Conservation (phyloP, 768 basidiomycete genomes). For the Leccinum pellstonianum region DNA sequence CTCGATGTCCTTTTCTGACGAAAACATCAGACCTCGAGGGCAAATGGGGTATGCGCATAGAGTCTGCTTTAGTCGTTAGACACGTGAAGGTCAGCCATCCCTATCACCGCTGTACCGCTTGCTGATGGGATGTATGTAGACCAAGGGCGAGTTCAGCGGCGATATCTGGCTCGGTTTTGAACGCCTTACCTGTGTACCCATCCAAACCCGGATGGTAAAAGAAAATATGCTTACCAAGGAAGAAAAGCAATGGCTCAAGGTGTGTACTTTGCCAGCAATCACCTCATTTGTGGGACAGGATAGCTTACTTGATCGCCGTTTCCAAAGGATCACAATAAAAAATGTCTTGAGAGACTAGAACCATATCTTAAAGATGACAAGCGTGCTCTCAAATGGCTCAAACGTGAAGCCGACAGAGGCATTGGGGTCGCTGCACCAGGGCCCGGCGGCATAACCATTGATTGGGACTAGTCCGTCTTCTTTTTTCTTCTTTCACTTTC, state of each 20-base stretch:
- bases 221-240: constrained; percentile 79
- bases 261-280: constrained; percentile 28
- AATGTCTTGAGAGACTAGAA: constrained; percentile 61
- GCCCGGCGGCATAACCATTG: constrained; percentile 71
- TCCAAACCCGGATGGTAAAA: constrained; percentile 88
- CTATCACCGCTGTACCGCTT: constrained; percentile 5
- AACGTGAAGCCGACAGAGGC: constrained; percentile 70
- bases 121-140: constrained; percentile 41
- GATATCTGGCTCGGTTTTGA: constrained; percentile 88
- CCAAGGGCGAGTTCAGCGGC: constrained; percentile 68
- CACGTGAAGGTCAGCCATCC: constrained; percentile 43
- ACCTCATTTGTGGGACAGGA: neutral
- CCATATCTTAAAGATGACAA: constrained; percentile 74
- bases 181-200: constrained; percentile 91
- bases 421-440: constrained; percentile 66
- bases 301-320: constrained; percentile 11
- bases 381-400: constrained; percentile 78
- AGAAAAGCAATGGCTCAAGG: constrained; percentile 86
- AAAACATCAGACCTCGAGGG: constrained; percentile 60
- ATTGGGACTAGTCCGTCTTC: constrained; percentile 58
- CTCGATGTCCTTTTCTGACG: constrained; percentile 15
- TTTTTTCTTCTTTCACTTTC: neutral
- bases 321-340: constrained; percentile 76
- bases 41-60: constrained; percentile 89
- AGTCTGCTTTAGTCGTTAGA: constrained; percentile 78